phyloP scores from a whole-genome alignment of 2,329 filamentous ascomycete species.

The Aspergillus sp. region DNA sequence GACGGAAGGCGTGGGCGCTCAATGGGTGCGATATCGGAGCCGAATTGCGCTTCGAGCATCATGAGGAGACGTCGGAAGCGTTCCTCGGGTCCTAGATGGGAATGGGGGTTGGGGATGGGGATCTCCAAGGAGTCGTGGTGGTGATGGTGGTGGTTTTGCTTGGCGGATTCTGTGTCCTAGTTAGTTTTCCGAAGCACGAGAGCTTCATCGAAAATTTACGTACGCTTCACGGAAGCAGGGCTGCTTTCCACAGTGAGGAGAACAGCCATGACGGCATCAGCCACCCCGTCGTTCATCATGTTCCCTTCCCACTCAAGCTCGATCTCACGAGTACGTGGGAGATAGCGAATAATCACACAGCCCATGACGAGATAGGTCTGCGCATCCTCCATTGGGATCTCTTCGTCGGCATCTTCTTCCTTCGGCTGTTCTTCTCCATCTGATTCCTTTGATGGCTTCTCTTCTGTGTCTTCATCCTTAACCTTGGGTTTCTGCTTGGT shows the following conservation, averaged over 20 bases:
- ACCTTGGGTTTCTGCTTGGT: constrained; percentile 13
- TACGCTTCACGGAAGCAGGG: constrained; percentile 90
- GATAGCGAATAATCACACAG: constrained; percentile 78
- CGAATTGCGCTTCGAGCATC: constrained; percentile 97
- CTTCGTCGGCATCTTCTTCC: constrained; percentile 46
- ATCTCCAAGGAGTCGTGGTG: constrained; percentile 39
- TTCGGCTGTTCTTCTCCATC: constrained; percentile 36
- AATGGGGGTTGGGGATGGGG: constrained; percentile 67
- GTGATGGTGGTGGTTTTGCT: constrained; percentile 54
- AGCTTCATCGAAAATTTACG: background rate
- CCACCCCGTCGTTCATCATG: constrained; percentile 94
- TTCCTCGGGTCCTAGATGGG: constrained; percentile 68
- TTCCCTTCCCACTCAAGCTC: constrained; percentile 98
- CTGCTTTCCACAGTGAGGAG: constrained; percentile 90
- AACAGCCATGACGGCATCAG: constrained; percentile 94
- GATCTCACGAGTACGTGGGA: constrained; percentile 68
- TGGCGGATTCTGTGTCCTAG: constrained; percentile 53
- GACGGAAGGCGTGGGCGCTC: constrained; percentile 55
- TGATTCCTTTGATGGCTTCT: constrained; percentile 30
- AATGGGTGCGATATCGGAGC: constrained; percentile 79
- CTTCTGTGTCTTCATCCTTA: constrained; percentile 26
- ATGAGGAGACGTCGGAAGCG: constrained; percentile 83
- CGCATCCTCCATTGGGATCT: constrained; percentile 36
- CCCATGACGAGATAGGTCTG: constrained; percentile 75
- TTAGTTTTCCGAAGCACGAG: too few species aligned